Evolutionary conservation across 306 rosid species (phyloP), one percentile per base, ranked within the genome.

Genomic region (Astragalus glycyphyllos): DNA sequence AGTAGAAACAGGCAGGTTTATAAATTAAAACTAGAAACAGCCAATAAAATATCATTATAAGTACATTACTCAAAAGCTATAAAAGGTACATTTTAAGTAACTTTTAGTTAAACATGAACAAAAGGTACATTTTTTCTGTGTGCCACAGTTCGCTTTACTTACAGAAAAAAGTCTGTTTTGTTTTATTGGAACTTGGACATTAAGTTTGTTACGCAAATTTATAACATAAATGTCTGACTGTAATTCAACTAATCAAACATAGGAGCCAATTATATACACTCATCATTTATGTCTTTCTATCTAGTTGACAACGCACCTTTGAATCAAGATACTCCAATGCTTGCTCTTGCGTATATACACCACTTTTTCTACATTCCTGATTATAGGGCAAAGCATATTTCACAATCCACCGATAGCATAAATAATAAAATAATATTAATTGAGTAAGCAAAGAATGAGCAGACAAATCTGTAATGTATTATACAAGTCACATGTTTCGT

Each of bases 321-420:
- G 92, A 61, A 69, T 88, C 96, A 46, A 92, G 92, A 72, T 72
- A 87, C 62, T 68, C 88, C 77, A 92, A 41, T 54, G 98, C 98
- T 79, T 92, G 90, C 60, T 87, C 83, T 76, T 66, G 80, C 9
- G 92, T 86, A 63, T 71, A 80, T 68, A 92, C 72, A 9, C 86
- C 79, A 63, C 37, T 78, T 79, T 84, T 89, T 17, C 83, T 69
- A 79, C 98, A 90, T 77, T 92, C 98, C 98, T 92, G 72, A 76
- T 70, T 80, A 80, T 31, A 54, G 45, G 45, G 65, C 34, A 72
- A 47, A 68, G 68, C 61, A 81, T 38, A 67, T 50, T 75, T 65
- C 37, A 68, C 31, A 59, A 65, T 29, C 68, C 41, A 66, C 20
- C 17, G 11, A 23, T 59, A 67, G 38, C 11, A 72, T 38, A 64